A percentile compares a stretch with the other conserved stretches of the same genome.
These are phyloP conservation scores for Camptophora hylomeconis DNA, from an alignment of 2,329 filamentous ascomycete species.

Conservation along the genomic window DNA sequence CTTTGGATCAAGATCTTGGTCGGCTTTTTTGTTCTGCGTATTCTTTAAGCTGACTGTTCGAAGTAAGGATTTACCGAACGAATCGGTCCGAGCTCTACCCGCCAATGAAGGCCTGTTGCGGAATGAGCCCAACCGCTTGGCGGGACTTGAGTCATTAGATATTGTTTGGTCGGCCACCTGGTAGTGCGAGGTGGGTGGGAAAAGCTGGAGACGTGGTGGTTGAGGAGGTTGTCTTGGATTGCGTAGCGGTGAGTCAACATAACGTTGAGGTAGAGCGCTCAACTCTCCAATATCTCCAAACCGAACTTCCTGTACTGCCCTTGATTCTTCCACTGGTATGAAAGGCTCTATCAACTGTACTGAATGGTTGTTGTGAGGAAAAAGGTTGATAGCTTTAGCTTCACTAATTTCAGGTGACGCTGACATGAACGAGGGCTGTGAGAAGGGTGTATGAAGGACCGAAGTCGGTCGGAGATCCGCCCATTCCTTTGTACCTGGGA, in stretches of 20 bases:
- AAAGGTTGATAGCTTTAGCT: constrained; percentile 47
- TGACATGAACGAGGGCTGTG: constrained; percentile 29
- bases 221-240: constrained; percentile 45
- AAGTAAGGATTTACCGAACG: constrained; percentile 23
- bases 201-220: constrained; percentile 42
- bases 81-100: constrained; percentile 26
- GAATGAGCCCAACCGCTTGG: constrained; percentile 13
- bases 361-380: constrained; percentile 50
- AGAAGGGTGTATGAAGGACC: constrained; percentile 35
- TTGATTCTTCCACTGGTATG: constrained; percentile 20
- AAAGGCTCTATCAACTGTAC: constrained; percentile 49
- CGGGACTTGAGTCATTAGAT: constrained; percentile 13
- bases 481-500: constrained; percentile 24
- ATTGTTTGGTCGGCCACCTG: constrained; percentile 28
- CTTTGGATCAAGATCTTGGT: constrained; percentile 32
- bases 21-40: constrained; percentile 29
- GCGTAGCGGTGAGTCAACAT: constrained; percentile 43
- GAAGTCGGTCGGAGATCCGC: constrained; percentile 33
- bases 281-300: constrained; percentile 17
- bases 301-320: constrained; percentile 20
- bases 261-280: constrained; percentile 4
- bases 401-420: constrained; percentile 47
- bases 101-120: constrained; percentile 25
- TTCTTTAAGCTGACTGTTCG: constrained; percentile 28
- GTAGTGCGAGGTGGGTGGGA: constrained; percentile 36